Evolutionary conservation across 441 rosid species (phyloP), one percentile per base, ranked within the genome.

Genomic region (Gossypium aridum): DNA sequence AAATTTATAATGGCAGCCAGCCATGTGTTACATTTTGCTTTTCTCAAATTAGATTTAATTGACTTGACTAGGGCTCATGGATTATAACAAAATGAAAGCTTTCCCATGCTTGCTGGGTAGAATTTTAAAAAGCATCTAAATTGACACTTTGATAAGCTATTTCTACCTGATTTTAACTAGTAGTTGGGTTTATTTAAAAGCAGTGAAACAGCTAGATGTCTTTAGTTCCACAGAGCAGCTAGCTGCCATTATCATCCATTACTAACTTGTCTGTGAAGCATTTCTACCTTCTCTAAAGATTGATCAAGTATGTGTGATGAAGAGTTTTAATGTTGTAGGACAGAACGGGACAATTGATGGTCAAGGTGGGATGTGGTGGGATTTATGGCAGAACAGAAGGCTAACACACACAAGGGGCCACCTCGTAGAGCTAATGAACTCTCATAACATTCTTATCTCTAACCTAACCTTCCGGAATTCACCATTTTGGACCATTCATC

Each of bases 361-460:
- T 72, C 96, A 91, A 77, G 99, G 99, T 75, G 89, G 76, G 78
- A 91, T 91, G 91, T 93, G 97, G 99, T 95, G 99, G 99, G 95
- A 91, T n/a, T 82, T 89, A 79, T 95, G 97, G 97, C 89, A 98
- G 98, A 95, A 93, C 79, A 86, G 88, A 83, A 93, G 96, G 53
- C 70, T 93, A 83, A 78, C 85, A 70, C 86, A 88, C 81, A 91
- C 98, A 19, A 89, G 99, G 83, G 98, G 98, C 76, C 99, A 91
- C 80, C 93, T 95, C 23, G 74, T 95, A n/a, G 99, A 95, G 77
- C 72, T 95, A 16, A 87, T 86, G 87, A 93, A 90, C 86, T 95
- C 97, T 59, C 82, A 63, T 25, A 81, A 89, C 77, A 71, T 95
- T 65, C 93, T 93, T 69, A 90, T 95, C 77, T 86, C 98, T 68